phyloP scores from a whole-genome alignment of 345 rosid species.

The Anacardium occidentale region DNA sequence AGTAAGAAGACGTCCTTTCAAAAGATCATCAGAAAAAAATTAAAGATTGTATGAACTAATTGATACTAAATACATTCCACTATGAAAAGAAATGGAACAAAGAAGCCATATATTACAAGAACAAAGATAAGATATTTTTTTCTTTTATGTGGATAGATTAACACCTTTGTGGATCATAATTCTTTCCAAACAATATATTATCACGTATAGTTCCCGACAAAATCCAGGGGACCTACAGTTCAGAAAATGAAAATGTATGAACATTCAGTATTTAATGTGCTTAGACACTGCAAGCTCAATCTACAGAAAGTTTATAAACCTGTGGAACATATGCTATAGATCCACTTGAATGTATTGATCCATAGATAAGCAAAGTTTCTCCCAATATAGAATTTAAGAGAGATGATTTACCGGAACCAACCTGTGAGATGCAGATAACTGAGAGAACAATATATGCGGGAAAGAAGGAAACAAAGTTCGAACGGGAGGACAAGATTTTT shows the following conservation, averaged over 20 bases:
- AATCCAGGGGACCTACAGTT: constrained; percentile 83
- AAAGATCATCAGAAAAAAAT: not conserved
- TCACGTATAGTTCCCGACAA: constrained; percentile 82
- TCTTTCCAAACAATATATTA: constrained; percentile 67
- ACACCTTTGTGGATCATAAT: constrained; percentile 66
- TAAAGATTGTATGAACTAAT: no score
- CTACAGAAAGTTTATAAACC: constrained; percentile 51
- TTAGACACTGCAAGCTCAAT: constrained; percentile 14
- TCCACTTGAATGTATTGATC: constrained; percentile 56
- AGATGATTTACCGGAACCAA: constrained; percentile 95
- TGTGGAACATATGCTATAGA: constrained; percentile 84
- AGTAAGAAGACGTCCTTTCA: not conserved
- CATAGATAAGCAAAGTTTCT: constrained; percentile 61
- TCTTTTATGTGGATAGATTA: constrained; percentile 4
- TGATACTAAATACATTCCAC: not conserved
- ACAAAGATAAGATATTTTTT: not conserved
- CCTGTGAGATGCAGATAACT: constrained; percentile 47
- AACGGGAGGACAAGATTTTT: not conserved
- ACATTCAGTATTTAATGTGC: constrained; percentile 16
- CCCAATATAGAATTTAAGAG: constrained; percentile 70
- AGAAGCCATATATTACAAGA: not conserved
- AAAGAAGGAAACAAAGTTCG: constrained; percentile 3
- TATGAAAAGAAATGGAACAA: not conserved
- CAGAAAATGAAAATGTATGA: constrained; percentile 22
- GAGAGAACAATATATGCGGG: constrained; percentile 1